Conservation (phyloP, 345 rosid species). For the Corchorus capsularis region DNA sequence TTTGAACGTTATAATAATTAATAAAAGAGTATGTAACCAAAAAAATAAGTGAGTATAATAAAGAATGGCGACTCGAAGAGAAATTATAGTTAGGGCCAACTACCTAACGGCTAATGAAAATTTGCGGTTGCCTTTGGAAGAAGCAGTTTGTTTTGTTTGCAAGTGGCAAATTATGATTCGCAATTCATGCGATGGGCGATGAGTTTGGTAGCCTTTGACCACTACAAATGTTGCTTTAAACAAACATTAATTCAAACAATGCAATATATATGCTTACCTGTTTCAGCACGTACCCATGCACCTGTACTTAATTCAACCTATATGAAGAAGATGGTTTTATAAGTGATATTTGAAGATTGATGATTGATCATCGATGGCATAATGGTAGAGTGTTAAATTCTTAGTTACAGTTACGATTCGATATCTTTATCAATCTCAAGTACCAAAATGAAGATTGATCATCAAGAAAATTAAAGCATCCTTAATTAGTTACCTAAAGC, state of each 20-base stretch:
- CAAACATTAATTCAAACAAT: background rate
- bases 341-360: too few relatives aligned
- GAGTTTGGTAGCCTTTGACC: slow-evolving; percentile 19
- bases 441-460: too few relatives aligned
- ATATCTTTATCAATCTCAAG: too few relatives aligned
- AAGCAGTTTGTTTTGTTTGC: background rate
- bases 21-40: too few relatives aligned
- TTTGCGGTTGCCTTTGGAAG: background rate
- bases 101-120: slow-evolving; percentile 13
- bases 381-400: too few relatives aligned
- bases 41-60: background rate
- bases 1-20: background rate
- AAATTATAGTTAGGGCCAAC: background rate
- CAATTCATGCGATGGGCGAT: slow-evolving; percentile 1
- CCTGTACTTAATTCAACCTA: background rate
- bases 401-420: too few relatives aligned
- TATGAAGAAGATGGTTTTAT: too few relatives aligned
- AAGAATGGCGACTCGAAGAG: slow-evolving; percentile 15
- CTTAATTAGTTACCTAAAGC: too few relatives aligned
- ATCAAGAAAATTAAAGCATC: too few relatives aligned
- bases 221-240: background rate
- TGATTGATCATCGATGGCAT: too few relatives aligned
- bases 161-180: background rate
- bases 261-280: too few relatives aligned
- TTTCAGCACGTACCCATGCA: background rate